Percentiles rank a stretch among this genome's conserved stretches.
Evolutionary conservation across 352 stramenopile genomes (phyloP).

Genomic region (Pythium pyrilobum): DNA sequence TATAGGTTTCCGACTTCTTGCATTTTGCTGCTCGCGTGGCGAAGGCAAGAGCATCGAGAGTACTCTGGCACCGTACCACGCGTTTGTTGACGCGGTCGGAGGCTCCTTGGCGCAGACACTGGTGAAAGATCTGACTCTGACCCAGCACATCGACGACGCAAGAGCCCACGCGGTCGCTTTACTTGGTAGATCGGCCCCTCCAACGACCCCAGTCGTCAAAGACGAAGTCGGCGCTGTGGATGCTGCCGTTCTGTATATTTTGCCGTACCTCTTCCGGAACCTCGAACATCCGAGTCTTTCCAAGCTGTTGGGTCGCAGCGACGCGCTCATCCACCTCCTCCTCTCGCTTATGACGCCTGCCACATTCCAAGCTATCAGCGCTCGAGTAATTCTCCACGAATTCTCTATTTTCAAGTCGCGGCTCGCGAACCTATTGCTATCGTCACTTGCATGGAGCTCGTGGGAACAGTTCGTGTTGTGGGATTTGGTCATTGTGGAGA

Average conservation of each 20-base stretch:
- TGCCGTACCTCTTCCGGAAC: constrained; percentile 67
- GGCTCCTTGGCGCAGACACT: constrained; percentile 42
- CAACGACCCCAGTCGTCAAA: constrained; percentile 8
- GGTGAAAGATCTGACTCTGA: constrained; percentile 64
- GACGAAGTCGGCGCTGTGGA: constrained; percentile 69
- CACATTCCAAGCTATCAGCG: constrained; percentile 53
- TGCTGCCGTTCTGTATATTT: constrained; percentile 45
- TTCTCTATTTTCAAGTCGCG: constrained; percentile 71
- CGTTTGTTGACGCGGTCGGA: constrained; percentile 54
- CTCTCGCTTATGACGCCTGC: constrained; percentile 54
- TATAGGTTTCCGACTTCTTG: constrained; percentile 69
- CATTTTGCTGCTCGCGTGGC: constrained; percentile 65
- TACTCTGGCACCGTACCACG: constrained; percentile 55
- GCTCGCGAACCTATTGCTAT: constrained; percentile 61
- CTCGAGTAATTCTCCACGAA: constrained; percentile 63
- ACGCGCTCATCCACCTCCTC: constrained; percentile 62
- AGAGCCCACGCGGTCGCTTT: constrained; percentile 52
- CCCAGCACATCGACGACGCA: constrained; percentile 77
- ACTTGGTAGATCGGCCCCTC: constrained; percentile 27
- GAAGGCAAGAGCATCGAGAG: constrained; percentile 45
- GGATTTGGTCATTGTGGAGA: constrained; percentile 70
- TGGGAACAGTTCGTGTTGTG: constrained; percentile 81
- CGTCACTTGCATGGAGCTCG: constrained; percentile 75
- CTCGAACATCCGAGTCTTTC: constrained; percentile 54
- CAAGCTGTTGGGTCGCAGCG: constrained; percentile 56